A percentile compares a stretch with the other conserved stretches of the same genome.
Evolutionary conservation across 305 asterid species (phyloP).

Genomic region (Solanum hybrid): DNA sequence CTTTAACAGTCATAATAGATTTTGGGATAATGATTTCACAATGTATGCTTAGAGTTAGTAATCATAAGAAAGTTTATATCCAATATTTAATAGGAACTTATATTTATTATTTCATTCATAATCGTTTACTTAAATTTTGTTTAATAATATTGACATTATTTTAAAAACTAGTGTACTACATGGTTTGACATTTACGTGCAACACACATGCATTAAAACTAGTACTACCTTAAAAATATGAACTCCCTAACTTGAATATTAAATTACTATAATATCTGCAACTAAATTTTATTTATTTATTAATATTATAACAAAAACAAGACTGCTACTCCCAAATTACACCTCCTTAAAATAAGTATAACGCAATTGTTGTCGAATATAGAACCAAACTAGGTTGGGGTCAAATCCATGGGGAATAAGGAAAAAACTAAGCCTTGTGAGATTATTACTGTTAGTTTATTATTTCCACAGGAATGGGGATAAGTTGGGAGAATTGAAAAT

Average conservation of each 20-base stretch:
- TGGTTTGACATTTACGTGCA: not conserved
- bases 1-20: not conserved
- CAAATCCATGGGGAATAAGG: not conserved
- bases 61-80: not conserved
- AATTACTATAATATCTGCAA: not conserved
- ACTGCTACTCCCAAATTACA: not conserved
- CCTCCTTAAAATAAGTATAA: not conserved
- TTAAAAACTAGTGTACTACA: not conserved
- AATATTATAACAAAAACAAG: not conserved
- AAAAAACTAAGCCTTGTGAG: not conserved
- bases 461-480: not conserved
- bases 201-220: not conserved
- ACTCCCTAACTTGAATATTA: not conserved
- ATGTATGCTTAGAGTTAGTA: not conserved
- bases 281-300: not conserved
- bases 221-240: not conserved
- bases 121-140: not conserved
- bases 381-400: not conserved
- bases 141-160: not conserved
- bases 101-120: not conserved
- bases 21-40: not conserved
- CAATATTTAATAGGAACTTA: not conserved
- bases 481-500: not conserved
- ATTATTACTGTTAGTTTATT: no score
- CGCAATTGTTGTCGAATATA: not conserved